Evolutionary conservation across 768 basidiomycete species (phyloP).

Genomic region (Termitomyces eurrhizus): DNA sequence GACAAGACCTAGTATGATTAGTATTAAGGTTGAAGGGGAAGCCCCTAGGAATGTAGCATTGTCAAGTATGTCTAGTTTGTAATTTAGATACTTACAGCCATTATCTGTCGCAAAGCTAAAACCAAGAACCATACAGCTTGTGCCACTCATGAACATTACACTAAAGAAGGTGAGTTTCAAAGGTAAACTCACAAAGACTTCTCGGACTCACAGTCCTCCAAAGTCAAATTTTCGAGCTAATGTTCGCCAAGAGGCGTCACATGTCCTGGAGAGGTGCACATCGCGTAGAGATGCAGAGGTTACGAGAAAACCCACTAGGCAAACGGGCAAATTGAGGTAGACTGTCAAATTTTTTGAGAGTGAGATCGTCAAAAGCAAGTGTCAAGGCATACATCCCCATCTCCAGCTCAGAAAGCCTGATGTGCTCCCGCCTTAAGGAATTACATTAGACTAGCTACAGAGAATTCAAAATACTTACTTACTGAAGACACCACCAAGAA

Average conservation of each 20-base stretch:
- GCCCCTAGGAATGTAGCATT: conserved; percentile 47
- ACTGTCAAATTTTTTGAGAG: conserved; percentile 42
- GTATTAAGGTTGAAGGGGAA: conserved; percentile 53
- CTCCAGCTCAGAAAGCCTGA: conserved; percentile 58
- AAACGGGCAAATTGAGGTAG: conserved; percentile 80
- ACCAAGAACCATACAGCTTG: conserved; percentile 70
- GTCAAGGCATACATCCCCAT: conserved; percentile 73
- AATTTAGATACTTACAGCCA: conserved; percentile 53
- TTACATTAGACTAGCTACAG: conserved; percentile 12
- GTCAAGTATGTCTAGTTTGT: conserved; percentile 1
- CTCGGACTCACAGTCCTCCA: conserved; percentile 60
- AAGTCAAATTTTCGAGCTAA: conserved; percentile 68
- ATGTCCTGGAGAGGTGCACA: conserved; percentile 42
- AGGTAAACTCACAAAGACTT: conserved; percentile 3
- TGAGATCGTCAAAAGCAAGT: conserved; percentile 11
- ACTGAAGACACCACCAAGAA: conserved; percentile 82
- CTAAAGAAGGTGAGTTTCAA: conserved; percentile 33
- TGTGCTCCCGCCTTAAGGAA: conserved; percentile 25
- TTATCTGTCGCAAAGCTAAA: conserved; percentile 69
- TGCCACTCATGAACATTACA: conserved; percentile 69
- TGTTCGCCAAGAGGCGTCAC: conserved; percentile 51
- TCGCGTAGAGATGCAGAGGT: conserved; percentile 57
- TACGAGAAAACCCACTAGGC: conserved; percentile 53
- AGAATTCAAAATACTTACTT: conserved; percentile 38
- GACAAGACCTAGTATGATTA: conserved; percentile 53